These are phyloP conservation scores for Blastobotrys capitulatus DNA, from an alignment of 1,139 yeast genomes.

Conservation along the genomic window DNA sequence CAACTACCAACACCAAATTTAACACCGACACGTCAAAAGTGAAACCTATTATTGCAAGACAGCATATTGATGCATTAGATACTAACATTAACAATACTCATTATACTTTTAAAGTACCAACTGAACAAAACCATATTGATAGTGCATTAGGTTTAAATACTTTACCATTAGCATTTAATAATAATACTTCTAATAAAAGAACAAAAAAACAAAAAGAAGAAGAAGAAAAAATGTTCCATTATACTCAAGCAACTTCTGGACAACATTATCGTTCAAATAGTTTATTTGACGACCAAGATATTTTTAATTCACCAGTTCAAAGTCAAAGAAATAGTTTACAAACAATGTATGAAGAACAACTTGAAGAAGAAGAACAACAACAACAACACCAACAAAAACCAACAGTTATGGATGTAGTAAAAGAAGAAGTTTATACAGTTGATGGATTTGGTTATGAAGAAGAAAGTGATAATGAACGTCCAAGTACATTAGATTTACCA, in stretches of 20 bases:
- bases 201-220: background rate
- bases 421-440: background rate
- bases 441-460: background rate
- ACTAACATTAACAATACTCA: background rate
- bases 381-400: too few species aligned
- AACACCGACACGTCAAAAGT: too few species aligned
- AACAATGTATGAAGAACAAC: background rate
- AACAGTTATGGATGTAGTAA: too few species aligned
- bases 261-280: background rate
- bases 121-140: background rate
- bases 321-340: background rate
- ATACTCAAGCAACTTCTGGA: slow-evolving; percentile 3
- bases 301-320: background rate
- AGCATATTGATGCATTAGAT: background rate
- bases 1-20: background rate
- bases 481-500: background rate
- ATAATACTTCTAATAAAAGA: too few species aligned
- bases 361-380: too few species aligned
- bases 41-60: background rate
- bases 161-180: too few species aligned
- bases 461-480: background rate
- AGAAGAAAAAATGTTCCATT: background rate
- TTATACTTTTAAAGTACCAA: background rate
- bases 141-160: background rate
- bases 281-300: background rate